phyloP scores from a whole-genome alignment of 75 land plant genomes.

The Isoetes taiwanensis region DNA sequence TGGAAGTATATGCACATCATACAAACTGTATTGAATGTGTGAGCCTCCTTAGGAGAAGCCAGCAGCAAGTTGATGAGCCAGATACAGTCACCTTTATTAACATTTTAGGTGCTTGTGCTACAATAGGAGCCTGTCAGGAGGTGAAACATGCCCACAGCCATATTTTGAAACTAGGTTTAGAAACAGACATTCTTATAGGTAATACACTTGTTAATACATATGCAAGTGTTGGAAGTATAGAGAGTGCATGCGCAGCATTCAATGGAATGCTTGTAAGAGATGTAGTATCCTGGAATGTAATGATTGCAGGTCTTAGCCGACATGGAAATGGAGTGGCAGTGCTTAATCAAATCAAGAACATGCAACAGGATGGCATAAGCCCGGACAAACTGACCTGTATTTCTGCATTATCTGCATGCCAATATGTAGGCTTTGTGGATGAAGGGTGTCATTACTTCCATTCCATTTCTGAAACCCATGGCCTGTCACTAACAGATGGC shows the following conservation, averaged over 20 bases:
- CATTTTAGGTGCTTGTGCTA: constrained; percentile 11
- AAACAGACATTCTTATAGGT: background rate
- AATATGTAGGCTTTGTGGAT: constrained; percentile 25
- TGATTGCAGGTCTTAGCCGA: constrained; percentile 34
- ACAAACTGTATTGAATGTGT: constrained; percentile 4
- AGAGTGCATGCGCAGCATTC: constrained; percentile 11
- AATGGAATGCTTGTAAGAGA: constrained; percentile 24
- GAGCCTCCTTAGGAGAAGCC: background rate
- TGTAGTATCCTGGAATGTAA: constrained; percentile 33
- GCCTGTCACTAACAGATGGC: constrained; percentile 33
- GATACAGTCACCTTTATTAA: background rate
- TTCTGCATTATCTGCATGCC: constrained; percentile 37
- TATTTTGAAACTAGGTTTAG: constrained; percentile 22
- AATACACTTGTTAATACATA: constrained; percentile 24
- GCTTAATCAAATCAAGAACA: constrained; percentile 16
- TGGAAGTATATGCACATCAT: constrained; percentile 16
- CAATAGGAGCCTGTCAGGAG: constrained; percentile 9
- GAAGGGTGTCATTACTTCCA: constrained; percentile 49
- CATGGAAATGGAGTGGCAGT: constrained; percentile 30
- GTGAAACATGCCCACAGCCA: constrained; percentile 14
- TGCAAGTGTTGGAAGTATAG: constrained; percentile 16
- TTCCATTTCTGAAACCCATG: constrained; percentile 36
- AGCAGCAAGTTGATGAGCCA: background rate
- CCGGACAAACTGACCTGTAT: constrained; percentile 39
- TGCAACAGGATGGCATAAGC: constrained; percentile 19